Evolutionary conservation across 1,284 basidiomycete species (phyloP).

Genomic region (Schizopora paradoxa): DNA sequence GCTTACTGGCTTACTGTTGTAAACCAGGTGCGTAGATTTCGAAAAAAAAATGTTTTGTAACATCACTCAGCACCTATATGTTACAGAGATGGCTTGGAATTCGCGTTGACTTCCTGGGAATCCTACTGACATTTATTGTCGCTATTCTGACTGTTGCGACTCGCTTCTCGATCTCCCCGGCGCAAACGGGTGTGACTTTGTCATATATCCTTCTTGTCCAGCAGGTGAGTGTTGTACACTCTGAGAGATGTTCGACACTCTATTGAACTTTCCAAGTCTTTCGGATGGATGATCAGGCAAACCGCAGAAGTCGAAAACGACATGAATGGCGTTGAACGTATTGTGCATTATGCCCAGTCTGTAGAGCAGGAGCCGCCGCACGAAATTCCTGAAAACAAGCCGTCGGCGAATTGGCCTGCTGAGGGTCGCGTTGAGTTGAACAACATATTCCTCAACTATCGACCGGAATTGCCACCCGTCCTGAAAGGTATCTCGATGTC

Average conservation of each 20-base stretch:
- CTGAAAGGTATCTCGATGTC: constrained; percentile 64
- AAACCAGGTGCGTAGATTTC: constrained; percentile 51
- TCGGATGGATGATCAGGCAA: constrained; percentile 83
- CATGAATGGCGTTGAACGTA: constrained; percentile 87
- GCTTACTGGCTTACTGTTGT: constrained; percentile 84
- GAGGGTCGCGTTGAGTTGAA: constrained; percentile 57
- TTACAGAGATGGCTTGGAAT: constrained; percentile 82
- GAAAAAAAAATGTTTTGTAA: constrained; percentile 20
- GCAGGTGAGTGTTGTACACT: constrained; percentile 39
- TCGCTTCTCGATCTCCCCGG: constrained; percentile 69
- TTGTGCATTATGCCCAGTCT: constrained; percentile 72
- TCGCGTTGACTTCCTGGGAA: constrained; percentile 81
- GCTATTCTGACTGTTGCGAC: constrained; percentile 75
- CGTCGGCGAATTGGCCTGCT: constrained; percentile 63
- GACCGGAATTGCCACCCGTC: constrained; percentile 66
- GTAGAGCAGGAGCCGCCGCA: constrained; percentile 80
- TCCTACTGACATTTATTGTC: constrained; percentile 72
- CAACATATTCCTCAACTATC: constrained; percentile 61
- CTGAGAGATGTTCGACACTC: constrained; percentile 10
- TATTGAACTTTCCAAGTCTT: constrained; percentile 46
- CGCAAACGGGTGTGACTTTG: constrained; percentile 70
- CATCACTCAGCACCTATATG: constrained; percentile 9
- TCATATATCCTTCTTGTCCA: constrained; percentile 76
- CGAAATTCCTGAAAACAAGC: constrained; percentile 49
- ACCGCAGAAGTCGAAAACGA: constrained; percentile 85